Conservation (phyloP, 2,329 filamentous ascomycete genomes). For the Talaromyces sp. region DNA sequence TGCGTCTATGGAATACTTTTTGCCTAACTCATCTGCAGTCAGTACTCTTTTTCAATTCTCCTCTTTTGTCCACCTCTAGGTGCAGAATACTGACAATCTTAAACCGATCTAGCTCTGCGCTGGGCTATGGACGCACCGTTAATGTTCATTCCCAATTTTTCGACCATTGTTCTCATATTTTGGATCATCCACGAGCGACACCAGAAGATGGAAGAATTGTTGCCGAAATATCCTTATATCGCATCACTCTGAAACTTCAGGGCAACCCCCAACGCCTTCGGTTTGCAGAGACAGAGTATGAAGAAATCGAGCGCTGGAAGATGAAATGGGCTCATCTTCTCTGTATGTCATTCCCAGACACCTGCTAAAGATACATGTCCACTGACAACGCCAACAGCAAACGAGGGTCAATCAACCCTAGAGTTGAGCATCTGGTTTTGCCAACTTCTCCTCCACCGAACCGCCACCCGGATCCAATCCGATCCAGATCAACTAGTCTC, state of each 20-base stretch:
- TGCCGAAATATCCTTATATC: conserved; percentile 37
- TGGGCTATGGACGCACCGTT: conserved; percentile 35
- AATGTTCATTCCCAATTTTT: conserved; percentile 34
- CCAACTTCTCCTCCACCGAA: conserved; percentile 38
- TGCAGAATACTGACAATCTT: not conserved
- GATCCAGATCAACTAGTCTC: conserved; percentile 30
- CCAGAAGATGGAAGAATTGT: conserved; percentile 34
- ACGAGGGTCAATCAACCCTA: conserved; percentile 33
- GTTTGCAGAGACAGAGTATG: conserved; percentile 31
- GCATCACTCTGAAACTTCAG: conserved; percentile 32
- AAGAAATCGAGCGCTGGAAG: conserved; percentile 39
- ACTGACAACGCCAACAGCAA: conserved; percentile 21
- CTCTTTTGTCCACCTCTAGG: no score
- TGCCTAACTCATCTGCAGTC: conserved; percentile 39
- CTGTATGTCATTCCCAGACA: conserved; percentile 18
- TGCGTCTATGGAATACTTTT: conserved; percentile 39
- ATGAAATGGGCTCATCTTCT: conserved; percentile 38
- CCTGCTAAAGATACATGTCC: not conserved
- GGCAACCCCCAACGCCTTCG: conserved; percentile 29
- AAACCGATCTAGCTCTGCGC: conserved; percentile 27
- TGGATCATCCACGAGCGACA: conserved; percentile 34
- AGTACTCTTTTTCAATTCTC: conserved; percentile 3
- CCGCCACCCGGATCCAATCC: conserved; percentile 29
- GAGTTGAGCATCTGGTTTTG: conserved; percentile 40
- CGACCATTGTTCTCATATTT: conserved; percentile 33